Evolutionary conservation across 2,329 filamentous ascomycete genomes (phyloP).

Genomic region (Monosporascus cannonballus): DNA sequence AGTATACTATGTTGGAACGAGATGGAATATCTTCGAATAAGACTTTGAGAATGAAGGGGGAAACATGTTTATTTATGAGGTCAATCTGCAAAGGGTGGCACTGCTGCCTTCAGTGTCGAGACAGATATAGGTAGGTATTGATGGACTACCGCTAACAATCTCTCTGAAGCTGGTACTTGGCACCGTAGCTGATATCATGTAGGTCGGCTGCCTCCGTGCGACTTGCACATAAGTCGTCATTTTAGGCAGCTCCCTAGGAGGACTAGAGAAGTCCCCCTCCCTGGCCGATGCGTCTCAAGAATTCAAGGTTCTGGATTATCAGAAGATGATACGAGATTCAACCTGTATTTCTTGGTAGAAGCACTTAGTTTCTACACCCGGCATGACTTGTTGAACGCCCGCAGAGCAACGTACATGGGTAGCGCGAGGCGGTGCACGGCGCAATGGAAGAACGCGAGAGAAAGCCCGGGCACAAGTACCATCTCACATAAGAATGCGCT

Average conservation of each 20-base stretch:
- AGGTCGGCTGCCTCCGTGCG: slow-evolving; percentile 17
- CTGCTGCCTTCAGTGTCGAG: slow-evolving; percentile 14
- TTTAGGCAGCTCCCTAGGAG: slow-evolving; percentile 18
- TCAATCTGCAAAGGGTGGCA: slow-evolving; percentile 15
- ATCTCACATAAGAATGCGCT: slow-evolving; percentile 8
- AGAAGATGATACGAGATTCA: background rate
- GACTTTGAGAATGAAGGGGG: slow-evolving; percentile 7
- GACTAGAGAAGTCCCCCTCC: slow-evolving; percentile 12
- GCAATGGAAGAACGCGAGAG: background rate
- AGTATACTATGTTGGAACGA: background rate
- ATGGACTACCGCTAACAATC: slow-evolving; percentile 5
- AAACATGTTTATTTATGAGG: slow-evolving; percentile 14
- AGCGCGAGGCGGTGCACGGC: background rate
- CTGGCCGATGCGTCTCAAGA: slow-evolving; percentile 18
- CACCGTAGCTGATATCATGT: slow-evolving; percentile 14
- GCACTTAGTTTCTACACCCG: background rate
- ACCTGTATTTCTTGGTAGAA: background rate
- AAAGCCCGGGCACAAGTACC: background rate
- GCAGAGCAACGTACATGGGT: background rate
- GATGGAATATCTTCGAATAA: slow-evolving; percentile 4
- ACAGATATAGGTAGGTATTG: slow-evolving; percentile 11
- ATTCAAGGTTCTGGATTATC: slow-evolving; percentile 13
- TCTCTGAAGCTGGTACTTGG: slow-evolving; percentile 8
- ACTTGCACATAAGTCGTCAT: slow-evolving; percentile 19
- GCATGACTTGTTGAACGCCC: slow-evolving; percentile 12